phyloP scores from a whole-genome alignment of 2,329 filamentous ascomycete genomes.

The Blumeriella jaapii region DNA sequence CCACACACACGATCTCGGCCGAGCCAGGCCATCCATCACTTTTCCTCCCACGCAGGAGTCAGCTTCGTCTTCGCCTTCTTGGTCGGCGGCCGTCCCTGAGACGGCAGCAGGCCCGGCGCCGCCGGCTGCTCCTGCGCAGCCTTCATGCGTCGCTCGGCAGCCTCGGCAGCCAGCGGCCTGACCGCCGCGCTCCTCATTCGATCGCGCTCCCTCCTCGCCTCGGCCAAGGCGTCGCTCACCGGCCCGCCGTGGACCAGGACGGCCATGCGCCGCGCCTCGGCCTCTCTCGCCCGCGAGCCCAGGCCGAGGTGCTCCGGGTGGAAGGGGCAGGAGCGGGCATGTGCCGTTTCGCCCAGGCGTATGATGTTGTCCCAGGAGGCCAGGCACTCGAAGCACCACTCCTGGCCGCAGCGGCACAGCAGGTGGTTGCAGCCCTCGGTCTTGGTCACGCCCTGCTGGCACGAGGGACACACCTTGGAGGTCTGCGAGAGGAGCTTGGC shows the following conservation, averaged over 20 bases:
- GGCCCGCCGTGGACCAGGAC: conserved; percentile 14
- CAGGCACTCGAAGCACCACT: conserved; percentile 18
- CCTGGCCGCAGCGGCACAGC: conserved; percentile 18
- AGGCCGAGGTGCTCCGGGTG: conserved; percentile 6
- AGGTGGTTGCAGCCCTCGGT: conserved; percentile 19
- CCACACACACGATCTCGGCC: too few species aligned
- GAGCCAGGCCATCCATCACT: too few species aligned
- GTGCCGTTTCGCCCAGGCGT: conserved; percentile 12
- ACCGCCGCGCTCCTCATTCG: conserved; percentile 5
- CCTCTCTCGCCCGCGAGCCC: conserved; percentile 1
- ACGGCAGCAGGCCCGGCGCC: not conserved
- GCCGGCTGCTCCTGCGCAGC: not conserved
- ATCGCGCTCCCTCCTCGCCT: conserved; percentile 8
- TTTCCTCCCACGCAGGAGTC: not conserved
- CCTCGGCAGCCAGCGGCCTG: conserved; percentile 11
- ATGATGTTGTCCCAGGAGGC: conserved; percentile 17
- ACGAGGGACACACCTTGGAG: conserved; percentile 16
- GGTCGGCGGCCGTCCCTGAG: too few species aligned
- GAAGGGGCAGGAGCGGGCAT: conserved; percentile 10
- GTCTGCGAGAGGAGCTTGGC: conserved; percentile 15
- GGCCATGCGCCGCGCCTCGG: conserved; percentile 4
- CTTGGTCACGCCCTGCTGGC: conserved; percentile 14
- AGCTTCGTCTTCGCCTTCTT: not conserved
- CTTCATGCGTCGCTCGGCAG: conserved; percentile 10
- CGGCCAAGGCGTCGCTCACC: conserved; percentile 9